A percentile compares a stretch with the other conserved stretches of the same genome.
phyloP scores from a whole-genome alignment of 768 basidiomycete species.

The Termitomyces sp. region DNA sequence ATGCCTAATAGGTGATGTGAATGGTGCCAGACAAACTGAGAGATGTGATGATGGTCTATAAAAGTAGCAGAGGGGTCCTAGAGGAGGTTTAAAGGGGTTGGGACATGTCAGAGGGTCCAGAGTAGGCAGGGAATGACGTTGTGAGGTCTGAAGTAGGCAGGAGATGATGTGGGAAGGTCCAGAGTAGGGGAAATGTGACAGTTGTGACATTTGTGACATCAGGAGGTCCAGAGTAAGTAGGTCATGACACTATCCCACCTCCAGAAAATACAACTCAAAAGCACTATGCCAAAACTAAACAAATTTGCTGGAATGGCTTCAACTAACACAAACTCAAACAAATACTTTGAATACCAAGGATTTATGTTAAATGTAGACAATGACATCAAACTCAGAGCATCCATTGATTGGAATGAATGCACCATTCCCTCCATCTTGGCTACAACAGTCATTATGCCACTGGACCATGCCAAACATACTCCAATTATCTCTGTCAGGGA shows the following conservation, averaged over 20 bases:
- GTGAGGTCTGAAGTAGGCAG: no score
- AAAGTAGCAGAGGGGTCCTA: no score
- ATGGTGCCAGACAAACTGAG: no score
- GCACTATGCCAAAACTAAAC: not conserved
- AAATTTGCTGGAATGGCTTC: not conserved
- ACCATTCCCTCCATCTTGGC: not conserved
- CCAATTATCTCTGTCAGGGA: not conserved
- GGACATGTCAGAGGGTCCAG: no score
- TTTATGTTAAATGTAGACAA: not conserved
- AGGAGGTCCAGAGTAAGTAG: no score
- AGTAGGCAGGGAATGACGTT: no score
- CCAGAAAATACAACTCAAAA: not conserved
- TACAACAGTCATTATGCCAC: not conserved
- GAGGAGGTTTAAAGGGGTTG: no score
- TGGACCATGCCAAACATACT: not conserved
- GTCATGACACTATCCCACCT: not conserved
- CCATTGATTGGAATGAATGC: not conserved
- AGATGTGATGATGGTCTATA: no score
- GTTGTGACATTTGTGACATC: no score
- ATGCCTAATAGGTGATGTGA: no score
- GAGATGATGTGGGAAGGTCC: no score
- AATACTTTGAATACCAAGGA: not conserved
- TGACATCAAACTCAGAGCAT: not conserved
- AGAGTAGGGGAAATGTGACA: no score
- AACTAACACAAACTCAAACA: not conserved